Evolutionary conservation across 331 rosid species (phyloP).

Genomic region (Cucumis variabilis): DNA sequence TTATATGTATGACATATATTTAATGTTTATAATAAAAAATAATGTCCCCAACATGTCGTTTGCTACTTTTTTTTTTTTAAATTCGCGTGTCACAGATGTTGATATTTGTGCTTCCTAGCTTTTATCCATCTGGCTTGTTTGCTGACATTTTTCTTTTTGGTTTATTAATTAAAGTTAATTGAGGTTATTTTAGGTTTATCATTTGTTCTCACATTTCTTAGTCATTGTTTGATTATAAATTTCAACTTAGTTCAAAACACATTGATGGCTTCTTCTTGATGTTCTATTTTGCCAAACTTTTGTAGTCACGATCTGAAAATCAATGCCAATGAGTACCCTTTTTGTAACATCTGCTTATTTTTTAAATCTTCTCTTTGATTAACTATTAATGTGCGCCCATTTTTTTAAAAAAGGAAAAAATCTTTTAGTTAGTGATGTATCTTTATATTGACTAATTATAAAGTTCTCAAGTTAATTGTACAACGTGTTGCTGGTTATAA

Average conservation of each 20-base stretch:
- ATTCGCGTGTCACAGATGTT: too few species aligned
- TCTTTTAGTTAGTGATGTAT: neutral
- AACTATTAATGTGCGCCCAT: too few species aligned
- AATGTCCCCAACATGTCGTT: too few species aligned
- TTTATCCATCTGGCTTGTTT: neutral
- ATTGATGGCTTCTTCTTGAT: neutral
- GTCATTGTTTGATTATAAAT: slow-evolving; percentile 6
- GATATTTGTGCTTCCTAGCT: too few species aligned
- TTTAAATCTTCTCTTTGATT: neutral
- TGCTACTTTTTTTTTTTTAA: too few species aligned
- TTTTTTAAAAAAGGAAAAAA: neutral
- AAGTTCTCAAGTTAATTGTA: neutral
- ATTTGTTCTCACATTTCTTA: neutral
- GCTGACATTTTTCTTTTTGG: neutral
- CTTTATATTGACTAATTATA: neutral
- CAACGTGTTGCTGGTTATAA: neutral
- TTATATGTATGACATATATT: too few species aligned
- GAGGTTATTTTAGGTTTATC: neutral
- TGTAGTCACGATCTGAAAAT: neutral
- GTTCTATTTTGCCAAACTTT: neutral
- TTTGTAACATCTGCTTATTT: neutral
- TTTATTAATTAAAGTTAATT: neutral
- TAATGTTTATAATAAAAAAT: too few species aligned
- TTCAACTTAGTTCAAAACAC: neutral
- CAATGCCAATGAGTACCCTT: neutral